Conservation (phyloP, 1,284 basidiomycete species). For the Rhodotorula glutinis region DNA sequence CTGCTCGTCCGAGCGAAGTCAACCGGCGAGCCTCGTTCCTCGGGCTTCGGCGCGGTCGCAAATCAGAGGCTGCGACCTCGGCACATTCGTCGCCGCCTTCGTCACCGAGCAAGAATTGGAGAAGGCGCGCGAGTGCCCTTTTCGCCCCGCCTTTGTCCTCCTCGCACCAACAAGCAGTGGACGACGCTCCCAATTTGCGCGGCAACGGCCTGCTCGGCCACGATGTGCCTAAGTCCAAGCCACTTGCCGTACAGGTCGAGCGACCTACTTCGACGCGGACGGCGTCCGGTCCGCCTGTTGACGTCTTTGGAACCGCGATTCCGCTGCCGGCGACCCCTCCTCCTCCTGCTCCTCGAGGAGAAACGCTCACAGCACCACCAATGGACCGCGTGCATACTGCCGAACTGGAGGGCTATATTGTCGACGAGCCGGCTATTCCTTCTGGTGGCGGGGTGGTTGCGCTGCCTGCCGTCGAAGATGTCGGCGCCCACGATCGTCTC, state of each 20-base stretch:
- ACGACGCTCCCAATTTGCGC: not conserved
- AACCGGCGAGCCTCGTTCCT: not conserved
- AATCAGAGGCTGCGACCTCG: not conserved
- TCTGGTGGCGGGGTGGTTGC: too few species aligned
- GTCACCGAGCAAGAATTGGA: conserved; percentile 1
- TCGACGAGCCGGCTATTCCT: not conserved
- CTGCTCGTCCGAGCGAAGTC: not conserved
- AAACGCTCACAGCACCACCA: not conserved
- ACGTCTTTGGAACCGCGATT: not conserved
- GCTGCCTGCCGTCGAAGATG: too few species aligned
- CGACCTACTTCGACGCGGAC: not conserved
- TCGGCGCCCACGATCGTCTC: too few species aligned
- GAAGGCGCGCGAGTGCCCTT: conserved; percentile 9
- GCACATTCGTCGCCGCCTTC: not conserved
- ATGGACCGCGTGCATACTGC: not conserved
- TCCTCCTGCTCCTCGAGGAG: not conserved
- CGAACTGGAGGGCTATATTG: not conserved
- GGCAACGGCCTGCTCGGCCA: not conserved
- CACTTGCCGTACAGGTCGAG: not conserved
- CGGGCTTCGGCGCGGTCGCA: not conserved
- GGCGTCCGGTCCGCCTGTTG: not conserved
- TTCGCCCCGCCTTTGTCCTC: conserved; percentile 1
- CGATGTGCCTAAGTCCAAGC: not conserved
- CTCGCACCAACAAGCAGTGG: not conserved
- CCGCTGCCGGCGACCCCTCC: not conserved